Percentiles rank a stretch among this genome's conserved stretches.
These are phyloP conservation scores for Ampelocalamus luodianensis DNA, from an alignment of 176 grass and related monocot species.

Conservation along the genomic window DNA sequence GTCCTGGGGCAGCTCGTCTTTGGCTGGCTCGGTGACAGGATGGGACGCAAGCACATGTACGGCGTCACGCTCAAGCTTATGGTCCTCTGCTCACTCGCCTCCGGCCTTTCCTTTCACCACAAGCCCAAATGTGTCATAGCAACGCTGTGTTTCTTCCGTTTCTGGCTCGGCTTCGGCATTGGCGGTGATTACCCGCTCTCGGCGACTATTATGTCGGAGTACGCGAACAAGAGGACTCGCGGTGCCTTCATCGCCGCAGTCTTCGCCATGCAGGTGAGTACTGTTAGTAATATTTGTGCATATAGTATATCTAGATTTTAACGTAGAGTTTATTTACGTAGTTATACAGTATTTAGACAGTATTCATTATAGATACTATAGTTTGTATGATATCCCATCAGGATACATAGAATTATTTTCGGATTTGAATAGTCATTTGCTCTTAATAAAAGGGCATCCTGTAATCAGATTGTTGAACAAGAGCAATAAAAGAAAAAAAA, in stretches of 20 bases:
- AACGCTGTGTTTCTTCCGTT: slow-evolving; percentile 79
- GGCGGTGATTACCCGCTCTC: slow-evolving; percentile 82
- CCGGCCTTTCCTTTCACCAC: slow-evolving; percentile 44
- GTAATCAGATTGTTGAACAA: too few species aligned
- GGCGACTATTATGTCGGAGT: slow-evolving; percentile 90
- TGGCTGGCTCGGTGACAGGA: slow-evolving; percentile 68
- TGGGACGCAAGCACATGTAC: slow-evolving; percentile 53
- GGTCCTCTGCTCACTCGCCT: slow-evolving; percentile 31
- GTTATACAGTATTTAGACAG: too few species aligned
- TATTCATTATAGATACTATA: too few species aligned
- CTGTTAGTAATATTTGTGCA: too few species aligned
- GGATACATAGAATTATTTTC: too few species aligned
- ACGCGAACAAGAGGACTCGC: slow-evolving; percentile 78
- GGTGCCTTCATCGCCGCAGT: slow-evolving; percentile 76
- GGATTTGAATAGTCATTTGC: too few species aligned
- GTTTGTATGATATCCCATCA: too few species aligned
- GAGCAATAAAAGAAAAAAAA: too few species aligned
- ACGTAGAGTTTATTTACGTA: too few species aligned
- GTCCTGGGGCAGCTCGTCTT: slow-evolving; percentile 59
- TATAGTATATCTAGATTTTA: too few species aligned
- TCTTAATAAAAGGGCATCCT: too few species aligned
- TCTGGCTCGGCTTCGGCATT: slow-evolving; percentile 86
- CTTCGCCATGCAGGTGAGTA: slow-evolving; percentile 58
- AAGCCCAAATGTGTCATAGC: background rate
- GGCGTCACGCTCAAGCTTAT: slow-evolving; percentile 39